Percentiles rank a stretch among this genome's conserved stretches.
Conservation (phyloP, 1,139 yeast genomes). For the Debaryomyces singareniensis region DNA sequence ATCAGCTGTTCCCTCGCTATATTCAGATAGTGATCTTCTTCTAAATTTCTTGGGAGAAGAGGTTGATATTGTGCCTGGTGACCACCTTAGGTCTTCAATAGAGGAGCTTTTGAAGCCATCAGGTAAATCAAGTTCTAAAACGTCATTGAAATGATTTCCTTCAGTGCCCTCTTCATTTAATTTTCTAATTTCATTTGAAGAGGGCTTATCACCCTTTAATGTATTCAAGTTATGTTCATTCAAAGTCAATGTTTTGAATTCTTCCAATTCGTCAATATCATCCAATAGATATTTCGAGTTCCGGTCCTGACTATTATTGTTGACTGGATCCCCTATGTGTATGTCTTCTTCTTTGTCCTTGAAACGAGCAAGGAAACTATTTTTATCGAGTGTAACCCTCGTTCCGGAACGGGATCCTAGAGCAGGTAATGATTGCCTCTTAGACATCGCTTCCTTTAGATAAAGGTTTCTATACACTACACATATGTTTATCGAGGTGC, state of each 20-base stretch:
- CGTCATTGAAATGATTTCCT: slow-evolving; percentile 1
- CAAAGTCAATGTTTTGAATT: slow-evolving; percentile 20
- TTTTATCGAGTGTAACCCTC: slow-evolving; percentile 8
- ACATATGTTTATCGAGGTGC: too few relatives aligned
- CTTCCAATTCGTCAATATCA: slow-evolving; percentile 6
- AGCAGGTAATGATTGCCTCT: too few relatives aligned
- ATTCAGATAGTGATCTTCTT: slow-evolving; percentile 24
- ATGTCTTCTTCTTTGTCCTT: slow-evolving; percentile 6
- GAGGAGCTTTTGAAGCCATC: background rate
- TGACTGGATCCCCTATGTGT: slow-evolving; percentile 2
- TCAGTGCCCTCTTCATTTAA: background rate
- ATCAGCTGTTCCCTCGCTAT: slow-evolving; percentile 30
- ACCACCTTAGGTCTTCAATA: slow-evolving; percentile 6
- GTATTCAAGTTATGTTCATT: slow-evolving; percentile 11
- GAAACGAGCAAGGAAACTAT: slow-evolving; percentile 8
- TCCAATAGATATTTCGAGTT: slow-evolving; percentile 19
- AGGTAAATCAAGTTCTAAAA: background rate
- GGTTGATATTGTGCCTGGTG: slow-evolving; percentile 19
- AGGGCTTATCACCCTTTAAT: slow-evolving; percentile 5
- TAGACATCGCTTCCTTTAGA: too few relatives aligned
- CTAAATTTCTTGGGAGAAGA: slow-evolving; percentile 16
- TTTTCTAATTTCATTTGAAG: background rate
- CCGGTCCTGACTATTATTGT: slow-evolving; percentile 8
- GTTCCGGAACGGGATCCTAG: too few relatives aligned
- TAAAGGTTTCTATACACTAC: too few relatives aligned